Conservation (phyloP, 2,329 filamentous ascomycete species). For the Cyclaneusma minus region DNA sequence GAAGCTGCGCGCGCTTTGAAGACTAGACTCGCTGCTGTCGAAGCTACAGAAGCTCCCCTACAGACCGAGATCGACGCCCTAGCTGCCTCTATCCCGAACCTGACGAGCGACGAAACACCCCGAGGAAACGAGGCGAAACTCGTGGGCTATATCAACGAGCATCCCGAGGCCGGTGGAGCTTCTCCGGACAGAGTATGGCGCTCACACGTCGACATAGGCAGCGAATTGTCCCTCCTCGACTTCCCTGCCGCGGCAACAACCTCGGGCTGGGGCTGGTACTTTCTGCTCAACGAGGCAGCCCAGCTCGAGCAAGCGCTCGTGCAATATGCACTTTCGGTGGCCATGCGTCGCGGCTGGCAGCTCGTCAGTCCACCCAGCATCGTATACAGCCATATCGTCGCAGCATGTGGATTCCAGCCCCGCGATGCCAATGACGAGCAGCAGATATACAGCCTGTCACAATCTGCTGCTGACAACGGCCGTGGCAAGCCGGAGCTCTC, state of each 20-base stretch:
- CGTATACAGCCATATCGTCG: slow-evolving; percentile 81
- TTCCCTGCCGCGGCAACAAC: slow-evolving; percentile 69
- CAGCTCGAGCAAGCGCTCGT: slow-evolving; percentile 90
- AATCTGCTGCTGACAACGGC: slow-evolving; percentile 44
- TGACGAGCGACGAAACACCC: slow-evolving; percentile 66
- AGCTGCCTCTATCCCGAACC: slow-evolving; percentile 69
- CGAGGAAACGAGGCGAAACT: slow-evolving; percentile 48
- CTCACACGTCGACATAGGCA: slow-evolving; percentile 77
- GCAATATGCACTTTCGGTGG: slow-evolving; percentile 66
- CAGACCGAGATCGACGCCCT: slow-evolving; percentile 54
- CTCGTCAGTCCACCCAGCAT: slow-evolving; percentile 74
- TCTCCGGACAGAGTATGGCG: slow-evolving; percentile 31
- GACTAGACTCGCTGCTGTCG: slow-evolving; percentile 39
- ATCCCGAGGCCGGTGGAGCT: slow-evolving; percentile 28
- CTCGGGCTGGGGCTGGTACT: slow-evolving; percentile 97
- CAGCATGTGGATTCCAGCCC: slow-evolving; percentile 87
- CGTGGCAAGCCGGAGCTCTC: slow-evolving; percentile 52
- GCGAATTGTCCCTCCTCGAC: slow-evolving; percentile 77
- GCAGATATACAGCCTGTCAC: slow-evolving; percentile 73
- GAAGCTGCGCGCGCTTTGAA: slow-evolving; percentile 52
- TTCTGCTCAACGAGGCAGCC: slow-evolving; percentile 78
- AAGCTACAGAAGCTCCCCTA: slow-evolving; percentile 43
- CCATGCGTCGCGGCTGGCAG: slow-evolving; percentile 60
- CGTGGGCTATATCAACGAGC: slow-evolving; percentile 65
- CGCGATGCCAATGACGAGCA: slow-evolving; percentile 82